Evolutionary conservation across 176 grass and related monocot species (phyloP), one percentile per base, ranked within the genome.

Genomic region (Musa schizocarpa): DNA sequence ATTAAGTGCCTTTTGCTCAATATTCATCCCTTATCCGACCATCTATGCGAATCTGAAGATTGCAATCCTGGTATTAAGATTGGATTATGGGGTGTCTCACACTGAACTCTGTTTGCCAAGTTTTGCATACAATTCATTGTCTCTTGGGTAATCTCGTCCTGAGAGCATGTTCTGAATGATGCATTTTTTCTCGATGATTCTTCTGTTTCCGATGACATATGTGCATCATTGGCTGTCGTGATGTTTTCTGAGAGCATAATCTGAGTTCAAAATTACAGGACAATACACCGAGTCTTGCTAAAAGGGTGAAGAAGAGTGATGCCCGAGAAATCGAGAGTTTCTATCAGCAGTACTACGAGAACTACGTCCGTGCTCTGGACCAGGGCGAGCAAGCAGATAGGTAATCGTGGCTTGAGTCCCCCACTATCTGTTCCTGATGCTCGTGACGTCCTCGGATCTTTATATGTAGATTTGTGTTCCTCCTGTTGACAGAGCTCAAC

Each of bases 281-380:
- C 48, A 98, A 98, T 25, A 87, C 90, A 59, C 90, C 94, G 3
- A 88, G 88, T 79, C 89, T 97, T 11, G 66, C 82, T 13, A 93
- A 91, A 75, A 87, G 90, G 8, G 76, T 97, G 67, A 97, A 93
- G 85, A 98, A 98, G 74, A 93, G 80, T 8, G 94, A 97, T 50
- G 94, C 94, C 16, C 82, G 88, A 3, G 94, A 93, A 88, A 97
- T 93, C 0, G 90, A 98, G 88, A 98, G 94, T 71, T 98, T 91
- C 65, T 98, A 98, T 74, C 94, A 98, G 57, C 86, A 93, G 62
- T 98, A 93, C 65, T 93, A 98, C 52, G 94, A 98, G 80, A 86
- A 93, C 49, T 98, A 98, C 69, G 94, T 93, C 57, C 88, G 88
- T 55, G 80, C 94, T 50, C 86, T 98, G 6, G 90, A 98, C 82